A percentile compares a stretch with the other conserved stretches of the same genome.
Evolutionary conservation across 1,284 basidiomycete genomes (phyloP).

Genomic region (Ceratobasidium sp.): DNA sequence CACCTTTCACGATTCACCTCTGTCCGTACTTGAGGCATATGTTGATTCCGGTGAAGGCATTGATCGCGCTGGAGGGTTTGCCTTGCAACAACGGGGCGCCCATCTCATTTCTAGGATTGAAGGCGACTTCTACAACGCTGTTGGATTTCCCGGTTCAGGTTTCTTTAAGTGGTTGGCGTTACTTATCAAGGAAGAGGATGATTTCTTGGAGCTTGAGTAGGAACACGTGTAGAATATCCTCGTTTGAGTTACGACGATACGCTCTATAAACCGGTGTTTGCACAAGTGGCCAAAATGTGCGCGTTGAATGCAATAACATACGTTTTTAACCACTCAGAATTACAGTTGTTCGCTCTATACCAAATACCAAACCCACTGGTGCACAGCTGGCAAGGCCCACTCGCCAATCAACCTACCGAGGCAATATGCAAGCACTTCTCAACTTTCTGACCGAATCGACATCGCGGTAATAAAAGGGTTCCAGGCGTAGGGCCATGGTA

Average conservation of each 20-base stretch:
- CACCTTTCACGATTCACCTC: conserved; percentile 78
- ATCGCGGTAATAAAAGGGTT: no score
- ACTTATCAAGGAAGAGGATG: conserved; percentile 75
- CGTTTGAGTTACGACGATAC: background rate
- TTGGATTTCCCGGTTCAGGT: conserved; percentile 86
- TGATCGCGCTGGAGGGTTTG: conserved; percentile 94
- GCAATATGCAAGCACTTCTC: no score
- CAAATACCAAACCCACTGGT: no score
- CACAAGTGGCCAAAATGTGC: no score
- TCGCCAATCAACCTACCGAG: no score
- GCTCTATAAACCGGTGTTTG: background rate
- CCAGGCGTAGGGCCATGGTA: no score
- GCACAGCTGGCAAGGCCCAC: no score
- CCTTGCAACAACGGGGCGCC: conserved; percentile 87
- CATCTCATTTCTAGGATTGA: conserved; percentile 85
- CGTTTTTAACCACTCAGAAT: no score
- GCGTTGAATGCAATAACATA: no score
- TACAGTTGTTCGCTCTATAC: no score
- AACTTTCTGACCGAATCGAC: no score
- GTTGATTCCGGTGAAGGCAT: conserved; percentile 89
- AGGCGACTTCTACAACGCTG: conserved; percentile 93
- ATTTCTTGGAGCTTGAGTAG: conserved; percentile 66
- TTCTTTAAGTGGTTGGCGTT: conserved; percentile 77
- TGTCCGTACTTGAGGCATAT: conserved; percentile 80
- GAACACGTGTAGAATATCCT: background rate